Base-by-base conservation (phyloP, 2,329 filamentous ascomycete species). In the Fusarium sp. region DNA sequence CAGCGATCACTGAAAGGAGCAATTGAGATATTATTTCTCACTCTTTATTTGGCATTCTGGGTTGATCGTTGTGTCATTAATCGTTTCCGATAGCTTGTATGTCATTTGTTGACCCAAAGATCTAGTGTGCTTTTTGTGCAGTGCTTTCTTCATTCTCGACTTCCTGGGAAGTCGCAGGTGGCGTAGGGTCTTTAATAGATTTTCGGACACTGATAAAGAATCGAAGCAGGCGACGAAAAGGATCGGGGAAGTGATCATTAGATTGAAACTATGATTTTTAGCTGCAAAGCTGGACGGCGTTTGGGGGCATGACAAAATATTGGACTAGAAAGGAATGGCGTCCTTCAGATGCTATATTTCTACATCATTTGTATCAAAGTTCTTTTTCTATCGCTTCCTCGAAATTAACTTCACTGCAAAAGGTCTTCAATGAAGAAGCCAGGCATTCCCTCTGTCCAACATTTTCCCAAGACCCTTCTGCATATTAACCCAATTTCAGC, bases 311-410 rank as follows among this genome's bases (percentile, higher is more conserved):
- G 26, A 31, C 43, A 28, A 45, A 45, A 18, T 26, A 45, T 20
- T 45, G 17, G 43, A 45, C 24, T 45, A 31, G 24, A 31, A 31
- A 45, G 43, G 31, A 45, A 45, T 45, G 9, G 26, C 24, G 26
- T 45, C 24, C 17, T 45, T 45, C 43, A 45, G 43, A 45, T 45
- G 24, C 43, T 31, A 18, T 45, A 45, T 31, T 45, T 31, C 43
- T 31, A 31, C 17, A 31, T 45, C 43, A 45, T 45, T 28, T 45
- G 42, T 18, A 18, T 18, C 26, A 24, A 45, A 45, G 24, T 31
- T 45, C 26, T 18, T 31, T 45, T 31, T 31, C 42, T 18, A 45
- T 31, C 2, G 24, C 42, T 31, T 45, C 26, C 26, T 45, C 26
- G 10, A 31, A 45, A 20, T 45, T 33, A 31, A 20, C 9, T 33